A percentile compares a stretch with the other conserved stretches of the same genome.
These are phyloP conservation scores for Moesziomyces globuligerus DNA, from an alignment of 1,284 basidiomycete species.

Conservation along the genomic window DNA sequence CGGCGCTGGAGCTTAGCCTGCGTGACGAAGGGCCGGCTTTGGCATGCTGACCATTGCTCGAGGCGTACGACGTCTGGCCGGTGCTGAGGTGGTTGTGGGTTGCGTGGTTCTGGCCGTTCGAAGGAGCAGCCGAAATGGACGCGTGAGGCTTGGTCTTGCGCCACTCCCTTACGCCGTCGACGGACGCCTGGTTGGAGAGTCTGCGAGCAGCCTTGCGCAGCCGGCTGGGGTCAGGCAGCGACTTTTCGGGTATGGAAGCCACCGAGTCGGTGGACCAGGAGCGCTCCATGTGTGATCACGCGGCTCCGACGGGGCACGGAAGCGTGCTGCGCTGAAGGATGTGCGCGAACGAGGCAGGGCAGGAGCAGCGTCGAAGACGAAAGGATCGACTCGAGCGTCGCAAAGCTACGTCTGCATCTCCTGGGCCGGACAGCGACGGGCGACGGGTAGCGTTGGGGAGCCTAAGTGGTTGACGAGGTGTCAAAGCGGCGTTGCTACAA, in stretches of 20 bases:
- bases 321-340: background rate
- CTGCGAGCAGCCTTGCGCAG: conserved; percentile 43
- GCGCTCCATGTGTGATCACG: conserved; percentile 27
- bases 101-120: conserved; percentile 3
- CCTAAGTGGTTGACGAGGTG: too few relatives aligned
- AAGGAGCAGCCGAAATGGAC: background rate
- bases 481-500: background rate
- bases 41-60: conserved; percentile 12
- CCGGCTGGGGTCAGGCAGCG: conserved; percentile 31
- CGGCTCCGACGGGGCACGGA: background rate
- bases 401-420: background rate
- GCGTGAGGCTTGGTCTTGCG: conserved; percentile 27
- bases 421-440: too few relatives aligned
- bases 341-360: background rate
- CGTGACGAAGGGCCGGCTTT: conserved; percentile 38
- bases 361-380: background rate
- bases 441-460: too few relatives aligned
- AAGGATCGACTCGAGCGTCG: background rate
- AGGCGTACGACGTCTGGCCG: conserved; percentile 6
- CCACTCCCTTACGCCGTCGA: conserved; percentile 42
- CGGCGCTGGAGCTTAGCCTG: conserved; percentile 14
- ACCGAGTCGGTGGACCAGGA: conserved; percentile 50
- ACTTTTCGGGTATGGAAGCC: conserved; percentile 27
- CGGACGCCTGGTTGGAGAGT: conserved; percentile 39
- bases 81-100: background rate